Evolutionary conservation across 768 basidiomycete genomes (phyloP), one percentile per base, ranked within the genome.

Genomic region (Neoboletus subvelutipes): DNA sequence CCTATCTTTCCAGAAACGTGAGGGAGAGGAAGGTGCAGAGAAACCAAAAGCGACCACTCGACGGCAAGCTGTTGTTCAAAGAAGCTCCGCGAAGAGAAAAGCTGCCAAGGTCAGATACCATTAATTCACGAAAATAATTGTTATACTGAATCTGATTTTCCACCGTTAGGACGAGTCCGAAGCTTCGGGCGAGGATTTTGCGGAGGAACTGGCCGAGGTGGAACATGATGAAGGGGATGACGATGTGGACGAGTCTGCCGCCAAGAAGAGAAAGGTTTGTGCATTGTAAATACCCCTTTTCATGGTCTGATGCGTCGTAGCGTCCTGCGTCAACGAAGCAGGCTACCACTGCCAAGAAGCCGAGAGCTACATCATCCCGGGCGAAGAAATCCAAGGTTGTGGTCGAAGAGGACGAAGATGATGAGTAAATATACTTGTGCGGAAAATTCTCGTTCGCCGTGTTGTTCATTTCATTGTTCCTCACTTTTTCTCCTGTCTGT

Each of bases 181-280:
- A 26, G 76, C 69, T 52, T 76, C 75, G 7, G 82, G 72, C 11
- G 81, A 82, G 50, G 80, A 83, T 61, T 80, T 80, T 49, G 72
- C 62, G 11, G 79, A 74, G 6, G 79, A 75, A 42, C 66, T 76
- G 66, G 78, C 66, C 57, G 79, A 71, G 1, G 72, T 77, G n/a
- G 80, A 77, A 12, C 81, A 79, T 6, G 79, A 78, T 8, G 79
- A 78, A 1, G 80, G 78, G 15, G 80, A 82, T 12, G 76, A 77
- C 2, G 73, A 72, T 8, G 58, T 50, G 8, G 76, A 75, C 10
- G 69, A 69, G 61, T 71, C 69, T 20, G 54, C 55, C 11, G 67
- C 67, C 64, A 88, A 85, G 77, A 92, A 91, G 74, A 85, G 87
- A 74, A 88, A 90, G 84, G 88, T 85, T 63, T 22, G 74, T 22